Conservation (phyloP, 306 rosid genomes). For the Castanopsis chinensis region DNA sequence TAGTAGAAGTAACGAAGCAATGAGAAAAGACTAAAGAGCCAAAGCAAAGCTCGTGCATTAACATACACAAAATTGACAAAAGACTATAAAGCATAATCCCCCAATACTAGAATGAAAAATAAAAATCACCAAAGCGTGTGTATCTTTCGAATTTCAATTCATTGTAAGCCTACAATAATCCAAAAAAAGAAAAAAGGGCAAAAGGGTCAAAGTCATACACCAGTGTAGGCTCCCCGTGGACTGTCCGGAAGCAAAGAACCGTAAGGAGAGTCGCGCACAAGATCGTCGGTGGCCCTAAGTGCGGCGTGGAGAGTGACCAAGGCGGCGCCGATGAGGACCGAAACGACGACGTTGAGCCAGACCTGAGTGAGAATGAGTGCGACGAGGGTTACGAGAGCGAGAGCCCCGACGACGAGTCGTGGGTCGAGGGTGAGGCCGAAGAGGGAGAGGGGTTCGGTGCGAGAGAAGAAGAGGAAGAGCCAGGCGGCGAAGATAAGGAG, state of each 20-base stretch:
- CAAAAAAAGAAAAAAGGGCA: background rate
- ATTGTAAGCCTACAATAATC: background rate
- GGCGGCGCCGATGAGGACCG: constrained; percentile 13
- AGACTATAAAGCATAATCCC: too few relatives aligned
- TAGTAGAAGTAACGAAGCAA: too few relatives aligned
- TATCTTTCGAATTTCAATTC: too few relatives aligned
- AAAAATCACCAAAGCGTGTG: too few relatives aligned
- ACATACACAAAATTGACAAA: too few relatives aligned
- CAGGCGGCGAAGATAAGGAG: constrained; percentile 38
- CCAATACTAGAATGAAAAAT: too few relatives aligned
- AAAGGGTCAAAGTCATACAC: constrained; percentile 31
- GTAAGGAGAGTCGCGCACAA: constrained; percentile 60
- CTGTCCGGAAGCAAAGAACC: constrained; percentile 44
- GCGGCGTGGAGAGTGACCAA: constrained; percentile 45
- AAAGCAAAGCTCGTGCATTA: too few relatives aligned
- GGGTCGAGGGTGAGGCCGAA: constrained; percentile 33
- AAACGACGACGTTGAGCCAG: constrained; percentile 46
- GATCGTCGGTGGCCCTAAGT: constrained; percentile 56
- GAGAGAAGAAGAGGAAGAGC: constrained; percentile 59
- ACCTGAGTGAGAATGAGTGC: constrained; percentile 34
- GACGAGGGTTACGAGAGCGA: constrained; percentile 33
- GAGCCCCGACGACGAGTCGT: constrained; percentile 23
- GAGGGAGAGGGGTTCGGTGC: constrained; percentile 40
- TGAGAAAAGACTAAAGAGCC: too few relatives aligned
- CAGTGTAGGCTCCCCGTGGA: constrained; percentile 43